Conservation (phyloP, 768 basidiomycete species). For the Lentinula aciculospora region DNA sequence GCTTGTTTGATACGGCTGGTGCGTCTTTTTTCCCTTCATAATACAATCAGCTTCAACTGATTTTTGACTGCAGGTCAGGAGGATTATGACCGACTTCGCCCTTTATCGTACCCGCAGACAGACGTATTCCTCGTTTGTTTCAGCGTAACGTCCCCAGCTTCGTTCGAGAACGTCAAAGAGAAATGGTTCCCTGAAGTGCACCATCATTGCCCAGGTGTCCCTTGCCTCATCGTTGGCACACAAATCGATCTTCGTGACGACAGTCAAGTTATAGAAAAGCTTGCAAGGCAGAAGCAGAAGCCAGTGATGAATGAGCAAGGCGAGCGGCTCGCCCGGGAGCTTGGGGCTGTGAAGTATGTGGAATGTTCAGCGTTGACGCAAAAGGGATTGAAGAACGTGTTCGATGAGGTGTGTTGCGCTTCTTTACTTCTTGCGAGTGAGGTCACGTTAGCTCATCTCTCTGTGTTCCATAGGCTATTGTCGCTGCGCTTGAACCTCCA, state of each 20-base stretch:
- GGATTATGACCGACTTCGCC: slow-evolving; percentile 99
- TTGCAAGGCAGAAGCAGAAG: slow-evolving; percentile 92
- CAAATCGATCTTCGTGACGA: slow-evolving; percentile 98
- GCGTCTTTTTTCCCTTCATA: slow-evolving; percentile 24
- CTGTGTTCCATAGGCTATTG: slow-evolving; percentile 69
- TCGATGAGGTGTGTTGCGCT: slow-evolving; percentile 79
- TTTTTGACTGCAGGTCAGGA: slow-evolving; percentile 71
- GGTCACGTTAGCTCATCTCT: neutral
- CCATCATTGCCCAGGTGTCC: slow-evolving; percentile 98
- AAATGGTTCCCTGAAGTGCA: slow-evolving; percentile 99
- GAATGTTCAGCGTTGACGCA: slow-evolving; percentile 99
- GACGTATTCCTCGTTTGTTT: slow-evolving; percentile 99
- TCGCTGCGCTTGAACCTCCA: slow-evolving; percentile 96
- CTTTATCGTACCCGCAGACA: slow-evolving; percentile 98
- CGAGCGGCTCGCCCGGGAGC: slow-evolving; percentile 91
- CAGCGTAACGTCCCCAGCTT: slow-evolving; percentile 96
- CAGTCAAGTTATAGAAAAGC: slow-evolving; percentile 87
- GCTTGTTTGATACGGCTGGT: slow-evolving; percentile 99
- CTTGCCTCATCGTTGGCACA: slow-evolving; percentile 98
- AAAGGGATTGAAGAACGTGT: slow-evolving; percentile 99
- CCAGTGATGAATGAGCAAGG: slow-evolving; percentile 87
- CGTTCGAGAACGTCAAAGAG: slow-evolving; percentile 99
- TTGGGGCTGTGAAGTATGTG: slow-evolving; percentile 98
- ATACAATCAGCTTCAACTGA: slow-evolving; percentile 2
- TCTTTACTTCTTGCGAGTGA: neutral